Conservation (phyloP, 768 basidiomycete genomes). For the Auriscalpium microsporum region DNA sequence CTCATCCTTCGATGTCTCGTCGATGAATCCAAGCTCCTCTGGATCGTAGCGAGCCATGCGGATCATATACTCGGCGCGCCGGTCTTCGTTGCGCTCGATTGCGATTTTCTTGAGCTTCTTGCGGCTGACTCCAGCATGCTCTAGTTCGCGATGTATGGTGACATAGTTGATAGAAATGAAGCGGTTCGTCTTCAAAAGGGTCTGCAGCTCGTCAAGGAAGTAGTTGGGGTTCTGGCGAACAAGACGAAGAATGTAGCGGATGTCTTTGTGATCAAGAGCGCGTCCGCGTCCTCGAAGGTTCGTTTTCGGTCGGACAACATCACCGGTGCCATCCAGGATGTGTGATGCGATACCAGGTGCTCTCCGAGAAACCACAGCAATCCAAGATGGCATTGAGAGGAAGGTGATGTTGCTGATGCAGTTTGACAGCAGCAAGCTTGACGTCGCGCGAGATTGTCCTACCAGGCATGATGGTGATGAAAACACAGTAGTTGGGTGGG, state of each 20-base stretch:
- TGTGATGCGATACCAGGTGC: not conserved
- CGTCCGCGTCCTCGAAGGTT: not conserved
- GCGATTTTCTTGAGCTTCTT: conserved; percentile 28
- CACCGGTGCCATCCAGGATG: not conserved
- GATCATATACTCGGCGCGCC: conserved; percentile 19
- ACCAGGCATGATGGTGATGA: not conserved
- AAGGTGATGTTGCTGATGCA: not conserved
- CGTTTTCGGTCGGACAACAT: not conserved
- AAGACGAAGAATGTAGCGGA: conserved; percentile 2
- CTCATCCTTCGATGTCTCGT: conserved; percentile 28
- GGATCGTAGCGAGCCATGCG: conserved; percentile 23
- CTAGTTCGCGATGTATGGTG: conserved; percentile 25
- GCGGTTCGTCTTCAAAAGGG: conserved; percentile 15
- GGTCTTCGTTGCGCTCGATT: conserved; percentile 21
- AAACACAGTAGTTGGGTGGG: too few relatives aligned
- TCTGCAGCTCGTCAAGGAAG: not conserved
- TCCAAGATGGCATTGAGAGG: not conserved
- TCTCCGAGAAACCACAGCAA: not conserved
- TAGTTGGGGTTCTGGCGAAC: conserved; percentile 13
- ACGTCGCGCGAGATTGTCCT: not conserved
- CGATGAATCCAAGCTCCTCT: conserved; percentile 28
- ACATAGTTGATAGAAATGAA: conserved; percentile 28
- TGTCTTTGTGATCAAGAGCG: not conserved
- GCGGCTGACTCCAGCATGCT: conserved; percentile 16
- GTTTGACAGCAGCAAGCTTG: not conserved